Evolutionary conservation across 2,329 filamentous ascomycete species (phyloP), one percentile per base, ranked within the genome.

Genomic region (Aureobasidium namibiae): DNA sequence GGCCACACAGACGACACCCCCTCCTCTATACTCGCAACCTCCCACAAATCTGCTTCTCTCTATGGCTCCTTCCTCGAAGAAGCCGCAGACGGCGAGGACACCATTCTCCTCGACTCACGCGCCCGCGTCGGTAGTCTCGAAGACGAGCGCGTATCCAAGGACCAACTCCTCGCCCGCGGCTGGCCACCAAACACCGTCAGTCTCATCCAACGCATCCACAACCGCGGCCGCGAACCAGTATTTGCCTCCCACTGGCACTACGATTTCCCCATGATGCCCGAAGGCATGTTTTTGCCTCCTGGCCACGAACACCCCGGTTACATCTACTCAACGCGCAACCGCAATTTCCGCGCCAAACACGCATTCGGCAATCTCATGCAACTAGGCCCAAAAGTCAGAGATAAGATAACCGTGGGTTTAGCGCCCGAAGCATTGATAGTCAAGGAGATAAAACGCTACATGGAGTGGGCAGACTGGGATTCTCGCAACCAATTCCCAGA

Each of bases 191-290:
- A 79, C 56, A 80, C 83, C 58, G 75, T 78, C 41, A 75, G 76
- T 34, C 70, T 84, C 2, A 79, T 79, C 63, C 76, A 78, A 60
- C 78, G 78, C 60, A 74, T 84, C 31, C 75, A 75, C 6, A 76
- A 79, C 70, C 79, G 82, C 42, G 82, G 82, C 16, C 78, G 77
- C 56, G 81, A 84, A 68, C 78, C 82, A 10, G 67, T 84, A 1
- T 66, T 85, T 13, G 80, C 80, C 1, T 67, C 69, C 13, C 71
- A 72, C 61, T 84, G 81, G 80, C 71, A 73, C 45, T 68, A 75
- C 52, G 81, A 84, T 63, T 83, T 83, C 62, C 69, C 71, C 9
- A 81, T 77, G 16, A 66, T 85, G 14, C 82, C 82, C 1, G 72
- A 76, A 9, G 72, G 74, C 9, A 67, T 85, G 1, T 85, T 84